A percentile compares a stretch with the other conserved stretches of the same genome.
These are phyloP conservation scores for Scutellaria galericulata DNA, from an alignment of 257 asterid species.

Conservation along the genomic window DNA sequence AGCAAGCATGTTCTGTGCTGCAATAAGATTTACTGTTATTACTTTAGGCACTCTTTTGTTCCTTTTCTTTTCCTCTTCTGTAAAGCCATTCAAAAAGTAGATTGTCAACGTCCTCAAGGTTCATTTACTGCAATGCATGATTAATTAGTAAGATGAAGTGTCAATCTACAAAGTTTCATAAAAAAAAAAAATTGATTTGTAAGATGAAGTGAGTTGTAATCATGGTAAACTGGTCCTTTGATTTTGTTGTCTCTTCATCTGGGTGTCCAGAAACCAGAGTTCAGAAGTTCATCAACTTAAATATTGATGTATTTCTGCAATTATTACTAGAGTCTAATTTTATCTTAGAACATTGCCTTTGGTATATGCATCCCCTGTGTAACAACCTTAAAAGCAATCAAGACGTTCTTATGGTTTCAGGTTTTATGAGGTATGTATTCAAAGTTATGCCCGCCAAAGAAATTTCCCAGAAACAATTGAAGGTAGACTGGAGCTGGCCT, in stretches of 20 bases:
- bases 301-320: background rate
- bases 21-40: background rate
- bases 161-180: too few relatives aligned
- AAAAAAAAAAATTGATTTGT: too few relatives aligned
- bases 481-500: slow-evolving; percentile 52
- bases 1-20: background rate
- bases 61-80: background rate
- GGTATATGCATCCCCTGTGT: background rate
- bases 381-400: slow-evolving; percentile 22
- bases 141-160: too few relatives aligned
- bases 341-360: background rate
- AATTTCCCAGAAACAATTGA: slow-evolving; percentile 54
- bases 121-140: background rate
- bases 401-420: slow-evolving; percentile 47
- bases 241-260: too few relatives aligned
- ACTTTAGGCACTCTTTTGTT: too few relatives aligned
- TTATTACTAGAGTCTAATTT: slow-evolving; percentile 1
- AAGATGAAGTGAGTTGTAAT: background rate
- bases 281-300: slow-evolving; percentile 22
- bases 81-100: background rate
- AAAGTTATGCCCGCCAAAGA: slow-evolving; percentile 73
- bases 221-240: too few relatives aligned
- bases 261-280: too few relatives aligned
- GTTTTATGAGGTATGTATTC: slow-evolving; percentile 73
- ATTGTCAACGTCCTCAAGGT: background rate